phyloP scores from a whole-genome alignment of 495 filamentous ascomycete species.

The Aspergillus biplanus region DNA sequence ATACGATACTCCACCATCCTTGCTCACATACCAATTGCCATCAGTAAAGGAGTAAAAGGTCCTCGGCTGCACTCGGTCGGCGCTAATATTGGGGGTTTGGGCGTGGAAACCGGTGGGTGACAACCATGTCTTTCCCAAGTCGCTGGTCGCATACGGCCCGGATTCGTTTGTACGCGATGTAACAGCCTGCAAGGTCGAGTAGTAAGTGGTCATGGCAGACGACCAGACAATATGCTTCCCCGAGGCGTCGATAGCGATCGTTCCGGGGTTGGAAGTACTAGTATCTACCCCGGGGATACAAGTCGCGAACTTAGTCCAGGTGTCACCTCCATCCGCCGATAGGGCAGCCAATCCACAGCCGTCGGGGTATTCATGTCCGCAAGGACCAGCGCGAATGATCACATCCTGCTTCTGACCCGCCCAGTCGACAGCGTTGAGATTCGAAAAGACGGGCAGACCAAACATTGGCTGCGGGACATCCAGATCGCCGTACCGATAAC shows the following conservation, averaged over 20 bases:
- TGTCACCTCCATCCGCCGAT: slow-evolving; percentile 42
- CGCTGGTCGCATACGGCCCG: slow-evolving; percentile 23
- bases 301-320: slow-evolving; percentile 19
- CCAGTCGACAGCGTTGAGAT: slow-evolving; percentile 56
- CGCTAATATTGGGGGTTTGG: slow-evolving; percentile 21
- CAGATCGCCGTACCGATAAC: slow-evolving; percentile 53
- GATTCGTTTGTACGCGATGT: slow-evolving; percentile 24
- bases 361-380: slow-evolving; percentile 41
- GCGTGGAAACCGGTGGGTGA: slow-evolving; percentile 20
- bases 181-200: slow-evolving; percentile 36
- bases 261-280: slow-evolving; percentile 18
- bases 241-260: slow-evolving; percentile 24
- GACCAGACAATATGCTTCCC: slow-evolving; percentile 25
- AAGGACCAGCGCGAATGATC: slow-evolving; percentile 60
- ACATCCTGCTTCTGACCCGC: slow-evolving; percentile 56
- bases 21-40: slow-evolving; percentile 20
- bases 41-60: slow-evolving; percentile 26
- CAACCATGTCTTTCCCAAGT: slow-evolving; percentile 23
- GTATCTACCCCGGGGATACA: slow-evolving; percentile 22
- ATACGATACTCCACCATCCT: slow-evolving; percentile 21
- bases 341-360: slow-evolving; percentile 55
- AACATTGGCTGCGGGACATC: slow-evolving; percentile 52
- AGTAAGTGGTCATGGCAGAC: slow-evolving; percentile 52
- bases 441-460: slow-evolving; percentile 54
- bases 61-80: slow-evolving; percentile 22